These are phyloP conservation scores for Trypanosoma brucei DNA, from an alignment of 208 protist species.

Conservation along the genomic window DNA sequence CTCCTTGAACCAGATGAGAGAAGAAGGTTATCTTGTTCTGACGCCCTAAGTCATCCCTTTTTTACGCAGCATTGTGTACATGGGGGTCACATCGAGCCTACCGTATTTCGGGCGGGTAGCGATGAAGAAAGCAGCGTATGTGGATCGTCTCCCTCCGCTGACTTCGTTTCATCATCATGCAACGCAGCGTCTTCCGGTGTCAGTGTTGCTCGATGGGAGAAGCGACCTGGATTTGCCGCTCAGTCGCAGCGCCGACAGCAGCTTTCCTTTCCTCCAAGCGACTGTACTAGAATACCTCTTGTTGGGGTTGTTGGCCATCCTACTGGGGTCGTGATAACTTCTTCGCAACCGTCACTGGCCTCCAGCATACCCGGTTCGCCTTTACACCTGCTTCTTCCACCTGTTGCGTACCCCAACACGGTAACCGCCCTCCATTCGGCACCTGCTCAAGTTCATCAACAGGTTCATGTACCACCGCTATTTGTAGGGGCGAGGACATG, in stretches of 20 bases:
- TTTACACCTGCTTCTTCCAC: background rate
- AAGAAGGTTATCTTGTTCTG: constrained; percentile 52
- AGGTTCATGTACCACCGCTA: background rate
- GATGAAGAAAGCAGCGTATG: background rate
- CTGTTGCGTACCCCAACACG: background rate
- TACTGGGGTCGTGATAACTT: background rate
- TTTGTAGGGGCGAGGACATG: background rate
- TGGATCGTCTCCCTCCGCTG: background rate
- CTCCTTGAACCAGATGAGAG: constrained; percentile 68
- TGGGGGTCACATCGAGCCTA: background rate
- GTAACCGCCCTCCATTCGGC: background rate
- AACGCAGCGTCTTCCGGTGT: background rate
- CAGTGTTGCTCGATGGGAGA: background rate
- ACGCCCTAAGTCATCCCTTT: constrained; percentile 68
- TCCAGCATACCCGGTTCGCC: background rate
- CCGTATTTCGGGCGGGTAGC: too few species aligned
- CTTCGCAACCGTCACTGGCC: background rate
- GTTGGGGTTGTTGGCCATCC: background rate
- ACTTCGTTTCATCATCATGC: background rate
- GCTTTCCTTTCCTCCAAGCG: background rate
- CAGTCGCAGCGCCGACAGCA: background rate
- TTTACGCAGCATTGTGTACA: constrained; percentile 16
- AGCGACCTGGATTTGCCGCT: background rate
- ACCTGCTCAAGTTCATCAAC: background rate
- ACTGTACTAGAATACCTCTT: background rate